These are phyloP conservation scores for Antrodiella citrinella DNA, from an alignment of 768 basidiomycete species.

Conservation along the genomic window DNA sequence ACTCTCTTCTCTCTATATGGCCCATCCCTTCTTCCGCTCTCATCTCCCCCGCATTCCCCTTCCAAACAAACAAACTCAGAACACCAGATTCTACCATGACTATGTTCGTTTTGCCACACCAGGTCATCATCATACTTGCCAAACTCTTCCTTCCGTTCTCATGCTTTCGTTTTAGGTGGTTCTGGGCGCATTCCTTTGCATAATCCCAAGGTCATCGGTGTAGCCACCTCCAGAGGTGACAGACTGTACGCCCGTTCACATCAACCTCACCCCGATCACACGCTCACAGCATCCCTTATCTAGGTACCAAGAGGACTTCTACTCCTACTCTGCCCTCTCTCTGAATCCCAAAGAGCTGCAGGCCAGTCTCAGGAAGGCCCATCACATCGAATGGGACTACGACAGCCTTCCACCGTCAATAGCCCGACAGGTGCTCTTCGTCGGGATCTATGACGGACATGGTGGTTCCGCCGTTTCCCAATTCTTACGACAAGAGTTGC, in stretches of 20 bases:
- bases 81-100: slow-evolving; percentile 47
- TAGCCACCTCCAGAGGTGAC: slow-evolving; percentile 68
- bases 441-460: slow-evolving; percentile 92
- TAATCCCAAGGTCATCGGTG: slow-evolving; percentile 72
- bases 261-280: slow-evolving; percentile 16
- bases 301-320: slow-evolving; percentile 89
- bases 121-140: slow-evolving; percentile 36
- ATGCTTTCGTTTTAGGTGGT: slow-evolving; percentile 38
- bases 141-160: slow-evolving; percentile 1
- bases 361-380: slow-evolving; percentile 49
- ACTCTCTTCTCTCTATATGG: slow-evolving; percentile 6
- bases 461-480: slow-evolving; percentile 88
- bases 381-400: slow-evolving; percentile 70
- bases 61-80: not conserved
- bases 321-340: slow-evolving; percentile 67
- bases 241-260: slow-evolving; percentile 53
- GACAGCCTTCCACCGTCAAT: slow-evolving; percentile 41
- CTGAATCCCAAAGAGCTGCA: slow-evolving; percentile 70
- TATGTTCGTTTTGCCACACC: slow-evolving; percentile 47
- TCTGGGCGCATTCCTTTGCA: slow-evolving; percentile 60
- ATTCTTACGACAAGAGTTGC: slow-evolving; percentile 78
- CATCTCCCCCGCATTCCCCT: not conserved
- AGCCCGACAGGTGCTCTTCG: slow-evolving; percentile 71
- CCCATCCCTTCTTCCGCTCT: not conserved
- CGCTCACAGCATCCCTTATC: slow-evolving; percentile 10